Evolutionary conservation across 306 rosid species (phyloP).

Genomic region (Quercus parvula): DNA sequence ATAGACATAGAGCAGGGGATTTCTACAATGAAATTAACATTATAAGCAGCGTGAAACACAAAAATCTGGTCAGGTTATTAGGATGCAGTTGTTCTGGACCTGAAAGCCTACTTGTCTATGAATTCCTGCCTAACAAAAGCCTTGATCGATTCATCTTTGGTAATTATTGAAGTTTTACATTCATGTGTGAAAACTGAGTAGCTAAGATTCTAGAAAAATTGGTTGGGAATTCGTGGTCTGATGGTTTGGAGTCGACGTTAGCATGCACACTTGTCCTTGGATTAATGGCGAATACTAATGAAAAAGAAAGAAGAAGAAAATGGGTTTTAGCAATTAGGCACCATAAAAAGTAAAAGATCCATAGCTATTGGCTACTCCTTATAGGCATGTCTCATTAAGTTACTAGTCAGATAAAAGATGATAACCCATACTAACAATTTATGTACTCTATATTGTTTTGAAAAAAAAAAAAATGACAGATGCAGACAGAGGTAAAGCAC

Average conservation of each 20-base stretch:
- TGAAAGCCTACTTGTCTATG: constrained; percentile 90
- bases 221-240: too few species aligned
- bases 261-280: too few species aligned
- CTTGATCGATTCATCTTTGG: constrained; percentile 87
- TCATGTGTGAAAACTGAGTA: background rate
- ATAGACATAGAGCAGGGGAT: constrained; percentile 77
- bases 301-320: too few species aligned
- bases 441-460: constrained; percentile 2
- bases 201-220: background rate
- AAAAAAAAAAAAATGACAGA: constrained; percentile 35
- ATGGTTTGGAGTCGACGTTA: too few species aligned
- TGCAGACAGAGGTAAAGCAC: constrained; percentile 50
- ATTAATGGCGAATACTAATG: too few species aligned
- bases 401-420: background rate
- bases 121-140: constrained; percentile 74
- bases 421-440: background rate
- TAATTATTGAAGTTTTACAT: constrained; percentile 21
- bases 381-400: background rate
- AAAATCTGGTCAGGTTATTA: constrained; percentile 68
- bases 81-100: constrained; percentile 97
- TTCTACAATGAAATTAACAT: constrained; percentile 90
- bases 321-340: too few species aligned
- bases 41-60: constrained; percentile 83
- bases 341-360: too few species aligned
- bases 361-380: background rate